These are phyloP conservation scores for Hypoxylon lienhwacheense DNA, from an alignment of 495 filamentous ascomycete genomes.

Conservation along the genomic window DNA sequence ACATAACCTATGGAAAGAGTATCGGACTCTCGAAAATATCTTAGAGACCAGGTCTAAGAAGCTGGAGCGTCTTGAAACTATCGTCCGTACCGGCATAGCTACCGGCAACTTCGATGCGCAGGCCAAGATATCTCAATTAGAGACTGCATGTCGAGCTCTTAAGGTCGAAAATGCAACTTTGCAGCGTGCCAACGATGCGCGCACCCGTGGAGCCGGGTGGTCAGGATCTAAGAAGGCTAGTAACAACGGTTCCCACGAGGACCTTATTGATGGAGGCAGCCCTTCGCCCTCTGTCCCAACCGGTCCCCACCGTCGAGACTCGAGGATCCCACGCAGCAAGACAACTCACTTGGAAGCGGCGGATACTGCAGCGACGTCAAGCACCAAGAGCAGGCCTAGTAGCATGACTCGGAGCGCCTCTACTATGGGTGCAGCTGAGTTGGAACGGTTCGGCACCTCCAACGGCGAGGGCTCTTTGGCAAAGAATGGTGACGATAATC, in stretches of 20 bases:
- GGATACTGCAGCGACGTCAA: no score
- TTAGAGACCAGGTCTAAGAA: constrained; percentile 78
- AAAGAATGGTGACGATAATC: constrained; percentile 59
- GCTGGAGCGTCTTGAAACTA: constrained; percentile 81
- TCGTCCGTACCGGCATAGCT: constrained; percentile 60
- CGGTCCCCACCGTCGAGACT: constrained; percentile 47
- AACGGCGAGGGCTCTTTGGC: constrained; percentile 24
- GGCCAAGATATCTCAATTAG: constrained; percentile 67
- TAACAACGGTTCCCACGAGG: constrained; percentile 34
- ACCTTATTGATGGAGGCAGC: constrained; percentile 40
- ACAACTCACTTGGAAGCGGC: constrained; percentile 33
- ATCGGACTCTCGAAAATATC: constrained; percentile 79
- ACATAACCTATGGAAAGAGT: constrained; percentile 85
- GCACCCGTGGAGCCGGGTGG: constrained; percentile 41
- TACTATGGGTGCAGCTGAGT: constrained; percentile 27
- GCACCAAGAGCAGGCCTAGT: constrained; percentile 36
- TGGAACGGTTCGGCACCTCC: constrained; percentile 32
- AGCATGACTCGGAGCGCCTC: constrained; percentile 39
- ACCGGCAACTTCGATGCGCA: constrained; percentile 50
- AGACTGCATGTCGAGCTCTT: constrained; percentile 77
- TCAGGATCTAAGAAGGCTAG: constrained; percentile 24
- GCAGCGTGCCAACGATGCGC: constrained; percentile 55
- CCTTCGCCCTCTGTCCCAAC: constrained; percentile 55
- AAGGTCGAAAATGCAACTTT: constrained; percentile 81
- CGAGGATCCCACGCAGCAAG: constrained; percentile 43